Base-by-base conservation (phyloP, 495 filamentous ascomycete species). In the Pyrenula massariospora region DNA sequence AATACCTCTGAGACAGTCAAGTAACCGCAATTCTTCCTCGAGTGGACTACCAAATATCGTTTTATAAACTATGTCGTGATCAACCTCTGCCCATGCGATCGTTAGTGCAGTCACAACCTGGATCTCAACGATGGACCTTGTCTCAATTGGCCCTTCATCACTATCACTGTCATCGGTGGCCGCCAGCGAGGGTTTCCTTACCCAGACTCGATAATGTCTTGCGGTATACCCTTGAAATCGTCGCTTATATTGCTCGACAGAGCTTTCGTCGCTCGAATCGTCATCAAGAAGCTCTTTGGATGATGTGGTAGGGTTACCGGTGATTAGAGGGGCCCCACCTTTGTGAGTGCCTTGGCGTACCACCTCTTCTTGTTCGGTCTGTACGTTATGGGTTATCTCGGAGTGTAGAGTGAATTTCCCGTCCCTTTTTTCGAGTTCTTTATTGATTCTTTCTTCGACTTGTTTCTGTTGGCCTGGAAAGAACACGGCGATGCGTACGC, bases 31-130 rank as follows among this genome's bases (percentile, higher is more conserved):
- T 42, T 42, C 31, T 42, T 42, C 31, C 15, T 42, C 31, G 5
- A 15, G 15, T 42, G 31, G 31, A 15, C 15, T 15, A 42, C 31
- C 31, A 15, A 15, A 42, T 15, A 42, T 8, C 31, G 31, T 53
- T 48, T 68, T 68, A 54, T 68, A 68, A 1, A 61, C 36, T 3
- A 64, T 24, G 52, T 68, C 63, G 54, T 68, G 65, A n/a, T 60
- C 61, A 11, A 55, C 59, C 52, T 63, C 63, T 1, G 65, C 61
- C 63, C 62, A 65, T 1, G 63, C 61, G 42, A 64, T 59, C 11
- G 54, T 54, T 2, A 68, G 48, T 0, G 58, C 59, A 1, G 63
- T 59, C 8, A 63, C 59, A 20, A 68, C 61, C 42, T 68, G 65
- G 56, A 65, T 63, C 53, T 68, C 63, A 10, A 66, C 57, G 10